Evolutionary conservation across 306 rosid species (phyloP).

Genomic region (Vigna mungo): DNA sequence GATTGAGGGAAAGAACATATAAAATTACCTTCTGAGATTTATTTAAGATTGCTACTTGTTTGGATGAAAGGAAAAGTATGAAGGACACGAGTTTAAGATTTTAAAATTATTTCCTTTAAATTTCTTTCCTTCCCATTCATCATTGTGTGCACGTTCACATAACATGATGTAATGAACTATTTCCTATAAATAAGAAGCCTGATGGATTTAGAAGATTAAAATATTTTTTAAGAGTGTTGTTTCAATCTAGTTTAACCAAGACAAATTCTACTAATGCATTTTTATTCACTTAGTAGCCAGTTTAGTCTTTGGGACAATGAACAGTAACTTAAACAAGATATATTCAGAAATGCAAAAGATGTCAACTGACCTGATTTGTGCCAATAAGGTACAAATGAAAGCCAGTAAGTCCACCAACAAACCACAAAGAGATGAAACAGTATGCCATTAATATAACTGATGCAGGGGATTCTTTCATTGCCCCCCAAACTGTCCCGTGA

Average conservation of each 20-base stretch:
- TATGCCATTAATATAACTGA: slow-evolving; percentile 83
- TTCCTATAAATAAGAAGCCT: slow-evolving; percentile 22
- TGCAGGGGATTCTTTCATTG: slow-evolving; percentile 89
- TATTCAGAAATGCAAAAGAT: slow-evolving; percentile 43
- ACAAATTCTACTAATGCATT: background rate
- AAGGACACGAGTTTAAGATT: background rate
- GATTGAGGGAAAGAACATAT: slow-evolving; percentile 21
- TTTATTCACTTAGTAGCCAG: slow-evolving; percentile 7
- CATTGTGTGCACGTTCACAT: slow-evolving; percentile 25
- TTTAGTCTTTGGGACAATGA: slow-evolving; percentile 4
- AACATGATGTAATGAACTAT: slow-evolving; percentile 14
- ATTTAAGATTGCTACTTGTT: background rate
- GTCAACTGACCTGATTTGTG: slow-evolving; percentile 79
- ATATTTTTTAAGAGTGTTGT: background rate
- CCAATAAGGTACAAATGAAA: slow-evolving; percentile 92
- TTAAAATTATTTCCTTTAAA: background rate
- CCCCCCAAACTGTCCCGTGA: slow-evolving; percentile 82
- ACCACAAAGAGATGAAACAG: slow-evolving; percentile 88
- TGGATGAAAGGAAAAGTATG: background rate
- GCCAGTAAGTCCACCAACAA: slow-evolving; percentile 96
- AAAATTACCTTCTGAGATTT: background rate
- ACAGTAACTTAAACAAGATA: slow-evolving; percentile 31
- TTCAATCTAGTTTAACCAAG: background rate
- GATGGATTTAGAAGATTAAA: slow-evolving; percentile 3
- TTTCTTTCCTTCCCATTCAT: slow-evolving; percentile 6